These are phyloP conservation scores for Polytrichum formosum DNA, from an alignment of 225 moss, liverwort and hornwort genomes.

Conservation along the genomic window DNA sequence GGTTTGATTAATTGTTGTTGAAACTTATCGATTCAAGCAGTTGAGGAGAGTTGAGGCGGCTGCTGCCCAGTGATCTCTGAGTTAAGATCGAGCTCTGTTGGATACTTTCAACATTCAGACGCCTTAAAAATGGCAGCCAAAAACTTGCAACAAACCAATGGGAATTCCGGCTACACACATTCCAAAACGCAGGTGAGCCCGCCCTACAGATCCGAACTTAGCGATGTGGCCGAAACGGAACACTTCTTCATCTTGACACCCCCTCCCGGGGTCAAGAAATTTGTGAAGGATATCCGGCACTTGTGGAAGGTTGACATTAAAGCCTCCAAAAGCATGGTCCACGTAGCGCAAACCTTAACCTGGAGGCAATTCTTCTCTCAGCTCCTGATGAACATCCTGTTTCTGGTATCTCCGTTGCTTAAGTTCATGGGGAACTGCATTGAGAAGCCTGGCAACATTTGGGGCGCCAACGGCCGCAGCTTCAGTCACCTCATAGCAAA, in stretches of 20 bases:
- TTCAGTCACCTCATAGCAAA: conserved; percentile 7
- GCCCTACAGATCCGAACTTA: conserved; percentile 2
- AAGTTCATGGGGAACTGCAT: conserved; percentile 17
- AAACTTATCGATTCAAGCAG: too few relatives aligned
- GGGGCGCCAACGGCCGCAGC: conserved; percentile 10
- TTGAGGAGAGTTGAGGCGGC: too few relatives aligned
- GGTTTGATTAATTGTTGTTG: too few relatives aligned
- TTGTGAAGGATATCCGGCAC: conserved; percentile 14
- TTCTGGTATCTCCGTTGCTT: neutral
- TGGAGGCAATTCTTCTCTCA: conserved; percentile 16
- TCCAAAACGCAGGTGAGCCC: conserved; percentile 10
- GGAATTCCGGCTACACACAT: neutral
- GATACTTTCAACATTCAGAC: too few relatives aligned
- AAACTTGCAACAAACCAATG: too few relatives aligned
- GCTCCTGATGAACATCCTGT: conserved; percentile 13
- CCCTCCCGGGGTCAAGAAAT: conserved; percentile 1
- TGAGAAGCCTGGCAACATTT: conserved; percentile 28
- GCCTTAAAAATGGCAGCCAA: too few relatives aligned
- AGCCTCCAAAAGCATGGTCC: conserved; percentile 2
- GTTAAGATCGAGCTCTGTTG: too few relatives aligned
- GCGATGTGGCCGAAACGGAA: neutral
- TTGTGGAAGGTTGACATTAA: conserved; percentile 2
- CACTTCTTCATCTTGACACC: conserved; percentile 15
- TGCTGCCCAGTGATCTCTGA: too few relatives aligned
- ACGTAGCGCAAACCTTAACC: neutral